phyloP scores from a whole-genome alignment of 2,329 filamentous ascomycete genomes.

The Aureobasidium sp. region DNA sequence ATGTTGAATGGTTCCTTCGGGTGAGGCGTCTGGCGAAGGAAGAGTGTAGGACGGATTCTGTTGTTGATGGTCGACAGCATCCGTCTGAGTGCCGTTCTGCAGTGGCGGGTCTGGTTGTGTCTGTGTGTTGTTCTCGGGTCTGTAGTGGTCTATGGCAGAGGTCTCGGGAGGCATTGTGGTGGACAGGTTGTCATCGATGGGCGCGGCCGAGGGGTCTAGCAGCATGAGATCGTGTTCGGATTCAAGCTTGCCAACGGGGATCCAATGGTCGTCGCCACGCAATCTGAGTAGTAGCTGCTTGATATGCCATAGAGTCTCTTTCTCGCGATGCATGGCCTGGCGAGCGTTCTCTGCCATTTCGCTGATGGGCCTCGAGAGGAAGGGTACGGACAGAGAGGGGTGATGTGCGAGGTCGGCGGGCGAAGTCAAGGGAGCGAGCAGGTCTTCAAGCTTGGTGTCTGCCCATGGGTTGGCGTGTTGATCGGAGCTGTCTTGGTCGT shows the following conservation, averaged over 20 bases:
- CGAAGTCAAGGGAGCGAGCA: slow-evolving; percentile 67
- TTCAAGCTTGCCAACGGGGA: slow-evolving; percentile 47
- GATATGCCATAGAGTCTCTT: slow-evolving; percentile 61
- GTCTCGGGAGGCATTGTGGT: not conserved
- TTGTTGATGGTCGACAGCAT: not conserved
- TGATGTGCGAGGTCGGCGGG: slow-evolving; percentile 68
- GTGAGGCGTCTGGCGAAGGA: slow-evolving; percentile 7
- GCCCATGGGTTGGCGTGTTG: slow-evolving; percentile 66
- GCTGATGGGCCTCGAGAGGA: slow-evolving; percentile 63
- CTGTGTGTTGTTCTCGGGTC: slow-evolving; percentile 1
- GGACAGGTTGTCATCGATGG: not conserved
- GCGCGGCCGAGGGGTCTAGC: slow-evolving; percentile 17
- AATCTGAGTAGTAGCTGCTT: slow-evolving; percentile 66
- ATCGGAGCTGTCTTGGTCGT: slow-evolving; percentile 51
- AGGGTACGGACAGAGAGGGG: slow-evolving; percentile 65
- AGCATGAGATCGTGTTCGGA: slow-evolving; percentile 40
- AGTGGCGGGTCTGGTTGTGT: not conserved
- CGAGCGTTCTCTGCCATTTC: slow-evolving; percentile 62
- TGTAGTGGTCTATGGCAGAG: slow-evolving; percentile 1
- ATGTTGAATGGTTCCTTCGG: slow-evolving; percentile 26
- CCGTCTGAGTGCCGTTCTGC: slow-evolving; percentile 10
- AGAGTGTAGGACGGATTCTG: not conserved
- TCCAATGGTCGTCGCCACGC: slow-evolving; percentile 64
- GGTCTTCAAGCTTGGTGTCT: slow-evolving; percentile 61
- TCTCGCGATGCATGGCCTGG: slow-evolving; percentile 67